These are phyloP conservation scores for Pseudonitzschia delicatissima DNA, from an alignment of 108 stramenopile genomes.

Conservation along the genomic window DNA sequence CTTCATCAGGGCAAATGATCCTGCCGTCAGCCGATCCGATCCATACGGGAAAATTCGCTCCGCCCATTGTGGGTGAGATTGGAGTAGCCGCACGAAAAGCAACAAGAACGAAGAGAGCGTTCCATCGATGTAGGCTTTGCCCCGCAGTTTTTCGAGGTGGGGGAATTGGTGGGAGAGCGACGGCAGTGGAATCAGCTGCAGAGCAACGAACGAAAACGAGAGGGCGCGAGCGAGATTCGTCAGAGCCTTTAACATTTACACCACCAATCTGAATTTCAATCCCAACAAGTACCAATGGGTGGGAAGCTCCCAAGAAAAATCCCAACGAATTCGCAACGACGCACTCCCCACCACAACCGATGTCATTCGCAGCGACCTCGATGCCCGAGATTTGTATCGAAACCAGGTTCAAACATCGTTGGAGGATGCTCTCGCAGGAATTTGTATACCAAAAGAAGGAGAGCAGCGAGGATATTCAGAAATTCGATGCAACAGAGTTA, in stretches of 20 bases:
- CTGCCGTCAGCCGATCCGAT: not conserved
- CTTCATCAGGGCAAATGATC: not conserved
- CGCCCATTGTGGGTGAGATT: not conserved
- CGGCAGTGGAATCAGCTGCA: not conserved
- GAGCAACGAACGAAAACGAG: not conserved
- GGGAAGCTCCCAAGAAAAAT: conserved; percentile 23
- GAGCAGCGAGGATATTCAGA: not conserved
- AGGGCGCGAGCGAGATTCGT: conserved; percentile 1
- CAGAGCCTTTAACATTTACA: conserved; percentile 40
- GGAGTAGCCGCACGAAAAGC: not conserved
- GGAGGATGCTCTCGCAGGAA: conserved; percentile 67
- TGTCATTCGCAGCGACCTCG: conserved; percentile 71
- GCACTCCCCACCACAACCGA: conserved; percentile 40
- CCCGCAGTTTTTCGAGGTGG: not conserved
- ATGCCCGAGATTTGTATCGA: conserved; percentile 68
- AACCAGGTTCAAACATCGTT: conserved; percentile 57
- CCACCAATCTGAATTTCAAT: conserved; percentile 28
- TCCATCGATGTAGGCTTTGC: not conserved
- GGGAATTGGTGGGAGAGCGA: not conserved
- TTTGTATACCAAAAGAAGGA: conserved; percentile 23
- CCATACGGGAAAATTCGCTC: not conserved
- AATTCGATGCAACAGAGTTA: not conserved
- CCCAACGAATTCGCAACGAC: conserved; percentile 47
- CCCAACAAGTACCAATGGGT: conserved; percentile 22
- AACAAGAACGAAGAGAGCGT: not conserved